Conservation (phyloP, 805 yeast genomes). For the Priceomyces haplophilus region DNA sequence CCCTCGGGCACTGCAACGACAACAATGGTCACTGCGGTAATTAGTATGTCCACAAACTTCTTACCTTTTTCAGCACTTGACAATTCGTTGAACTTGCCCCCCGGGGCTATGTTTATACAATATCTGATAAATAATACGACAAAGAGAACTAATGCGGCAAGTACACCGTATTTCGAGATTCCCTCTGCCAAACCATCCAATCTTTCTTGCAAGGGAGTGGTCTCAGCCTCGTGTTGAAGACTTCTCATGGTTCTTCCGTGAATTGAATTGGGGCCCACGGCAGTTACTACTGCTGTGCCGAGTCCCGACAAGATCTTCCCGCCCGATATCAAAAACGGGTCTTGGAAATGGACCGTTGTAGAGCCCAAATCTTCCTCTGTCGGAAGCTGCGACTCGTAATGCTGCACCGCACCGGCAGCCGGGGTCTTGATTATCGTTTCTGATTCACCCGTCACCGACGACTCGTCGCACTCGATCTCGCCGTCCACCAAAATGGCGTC, state of each 20-base stretch:
- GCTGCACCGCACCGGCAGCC: conserved; percentile 41
- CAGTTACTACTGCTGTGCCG: conserved; percentile 82
- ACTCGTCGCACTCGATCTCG: conserved; percentile 83
- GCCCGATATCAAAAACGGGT: conserved; percentile 89
- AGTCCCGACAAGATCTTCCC: conserved; percentile 83
- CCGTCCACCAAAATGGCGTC: conserved; percentile 78
- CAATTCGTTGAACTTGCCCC: conserved; percentile 42
- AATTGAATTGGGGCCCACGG: conserved; percentile 85
- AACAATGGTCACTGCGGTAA: conserved; percentile 86
- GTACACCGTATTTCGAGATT: conserved; percentile 89
- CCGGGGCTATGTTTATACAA: conserved; percentile 56
- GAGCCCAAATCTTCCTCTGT: conserved; percentile 40
- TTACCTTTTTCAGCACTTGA: conserved; percentile 77
- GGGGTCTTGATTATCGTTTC: conserved; percentile 71
- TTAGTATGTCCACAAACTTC: conserved; percentile 76
- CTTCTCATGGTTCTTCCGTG: conserved; percentile 91
- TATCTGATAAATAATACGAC: conserved; percentile 75
- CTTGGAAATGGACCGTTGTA: conserved; percentile 46
- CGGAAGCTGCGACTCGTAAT: conserved; percentile 24
- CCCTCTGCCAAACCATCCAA: conserved; percentile 83
- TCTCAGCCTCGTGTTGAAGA: conserved; percentile 69
- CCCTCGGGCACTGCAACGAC: conserved; percentile 99
- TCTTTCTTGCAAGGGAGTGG: conserved; percentile 85
- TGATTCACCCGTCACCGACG: conserved; percentile 92
- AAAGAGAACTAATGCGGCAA: conserved; percentile 81